A percentile compares a stretch with the other conserved stretches of the same genome.
Conservation (phyloP, 495 filamentous ascomycete species). For the Xylaria nigripes region DNA sequence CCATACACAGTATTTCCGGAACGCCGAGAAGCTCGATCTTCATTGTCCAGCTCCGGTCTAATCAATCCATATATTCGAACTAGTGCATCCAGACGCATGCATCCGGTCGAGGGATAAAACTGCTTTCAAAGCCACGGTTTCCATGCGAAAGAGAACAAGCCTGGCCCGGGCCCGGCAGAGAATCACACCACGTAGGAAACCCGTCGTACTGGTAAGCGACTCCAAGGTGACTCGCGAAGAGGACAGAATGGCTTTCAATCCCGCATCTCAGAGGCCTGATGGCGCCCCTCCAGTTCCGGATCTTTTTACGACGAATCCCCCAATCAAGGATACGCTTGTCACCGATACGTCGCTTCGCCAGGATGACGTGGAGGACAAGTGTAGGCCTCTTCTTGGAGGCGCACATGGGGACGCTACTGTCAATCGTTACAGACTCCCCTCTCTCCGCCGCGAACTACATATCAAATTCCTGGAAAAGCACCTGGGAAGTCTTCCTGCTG, state of each 20-base stretch:
- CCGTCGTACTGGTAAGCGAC: slow-evolving; percentile 1
- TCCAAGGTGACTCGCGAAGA: not conserved
- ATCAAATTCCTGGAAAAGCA: slow-evolving; percentile 62
- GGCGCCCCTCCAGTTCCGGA: slow-evolving; percentile 45
- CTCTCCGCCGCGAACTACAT: slow-evolving; percentile 62
- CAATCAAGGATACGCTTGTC: slow-evolving; percentile 56
- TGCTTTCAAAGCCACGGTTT: slow-evolving; percentile 1
- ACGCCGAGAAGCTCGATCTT: not conserved
- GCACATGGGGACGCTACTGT: slow-evolving; percentile 35
- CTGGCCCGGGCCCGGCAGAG: slow-evolving; percentile 24
- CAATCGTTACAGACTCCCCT: slow-evolving; percentile 65
- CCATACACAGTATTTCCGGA: not conserved
- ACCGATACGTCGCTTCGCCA: slow-evolving; percentile 65
- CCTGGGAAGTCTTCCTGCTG: slow-evolving; percentile 54
- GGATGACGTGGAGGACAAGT: slow-evolving; percentile 55
- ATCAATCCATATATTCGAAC: not conserved
- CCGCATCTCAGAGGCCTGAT: slow-evolving; percentile 20
- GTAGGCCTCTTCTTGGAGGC: slow-evolving; percentile 59
- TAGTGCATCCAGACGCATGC: not conserved
- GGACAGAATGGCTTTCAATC: slow-evolving; percentile 8
- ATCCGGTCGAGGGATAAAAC: slow-evolving; percentile 5
- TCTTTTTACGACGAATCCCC: slow-evolving; percentile 55
- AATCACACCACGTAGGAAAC: not conserved
- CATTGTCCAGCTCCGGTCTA: not conserved
- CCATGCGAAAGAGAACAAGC: slow-evolving; percentile 27